phyloP scores from a whole-genome alignment of 352 stramenopile genomes.

The Phytophthora fragariaefolia region DNA sequence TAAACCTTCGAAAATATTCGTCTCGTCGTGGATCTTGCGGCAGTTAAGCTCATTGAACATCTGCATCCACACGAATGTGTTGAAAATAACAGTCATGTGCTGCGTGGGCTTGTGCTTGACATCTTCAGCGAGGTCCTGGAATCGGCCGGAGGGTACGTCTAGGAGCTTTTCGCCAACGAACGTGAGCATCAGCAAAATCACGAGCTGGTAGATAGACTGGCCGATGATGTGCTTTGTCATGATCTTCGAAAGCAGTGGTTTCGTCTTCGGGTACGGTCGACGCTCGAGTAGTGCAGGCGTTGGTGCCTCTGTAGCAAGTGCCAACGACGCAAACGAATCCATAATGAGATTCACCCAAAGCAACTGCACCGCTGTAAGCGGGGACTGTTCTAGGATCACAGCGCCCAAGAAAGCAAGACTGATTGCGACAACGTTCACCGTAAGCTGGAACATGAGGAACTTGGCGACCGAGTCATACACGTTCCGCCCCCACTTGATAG shows the following conservation, averaged over 20 bases:
- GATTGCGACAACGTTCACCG: slow-evolving; percentile 96
- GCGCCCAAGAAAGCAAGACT: slow-evolving; percentile 92
- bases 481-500: slow-evolving; percentile 96
- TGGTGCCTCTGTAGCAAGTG: slow-evolving; percentile 95
- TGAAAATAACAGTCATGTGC: slow-evolving; percentile 98
- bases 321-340: slow-evolving; percentile 97
- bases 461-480: slow-evolving; percentile 98
- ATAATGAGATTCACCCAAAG: slow-evolving; percentile 99
- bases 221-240: slow-evolving; percentile 97
- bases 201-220: slow-evolving; percentile 92
- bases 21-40: slow-evolving; percentile 86
- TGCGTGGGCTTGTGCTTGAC: slow-evolving; percentile 61
- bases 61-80: slow-evolving; percentile 98
- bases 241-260: slow-evolving; percentile 92
- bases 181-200: slow-evolving; percentile 88
- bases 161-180: slow-evolving; percentile 78
- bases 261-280: slow-evolving; percentile 92
- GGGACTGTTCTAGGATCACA: slow-evolving; percentile 78
- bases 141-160: slow-evolving; percentile 51
- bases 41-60: slow-evolving; percentile 92
- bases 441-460: slow-evolving; percentile 99
- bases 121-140: slow-evolving; percentile 40
- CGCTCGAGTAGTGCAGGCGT: slow-evolving; percentile 91
- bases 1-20: slow-evolving; percentile 95
- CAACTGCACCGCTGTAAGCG: slow-evolving; percentile 96